Evolutionary conservation across 805 yeast genomes (phyloP), one percentile per base, ranked within the genome.

Genomic region (Yarrowia sp.): DNA sequence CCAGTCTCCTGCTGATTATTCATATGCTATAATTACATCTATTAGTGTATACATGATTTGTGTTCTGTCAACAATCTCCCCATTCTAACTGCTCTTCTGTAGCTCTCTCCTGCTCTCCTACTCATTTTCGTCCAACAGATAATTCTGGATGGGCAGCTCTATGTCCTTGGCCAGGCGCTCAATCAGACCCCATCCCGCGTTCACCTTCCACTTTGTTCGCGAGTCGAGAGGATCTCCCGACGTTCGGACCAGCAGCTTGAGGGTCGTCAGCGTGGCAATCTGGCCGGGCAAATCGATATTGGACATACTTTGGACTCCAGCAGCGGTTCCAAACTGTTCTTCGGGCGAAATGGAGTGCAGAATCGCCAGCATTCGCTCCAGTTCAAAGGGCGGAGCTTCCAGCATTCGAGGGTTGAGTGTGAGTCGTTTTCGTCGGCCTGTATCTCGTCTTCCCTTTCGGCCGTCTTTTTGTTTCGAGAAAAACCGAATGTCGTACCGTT

Each of bases 311-410:
- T 79, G 67, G 12, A 79, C 73, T 61, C 76, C 73, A 32, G 76
- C 69, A 0, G 66, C 46, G 8, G 77, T 49, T 7, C 66, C 77
- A 70, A 41, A 73, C 12, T 71, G 80, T 71, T 68, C 74, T 26
- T 69, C 80, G 22, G 79, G 82, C 70, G 83, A 84, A 14, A 92
- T 84, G 0, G 96, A 86, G 46, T 88, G 87, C 38, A 89, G 79
- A 24, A 92, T 89, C 0, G 97, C 96, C 66, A 89, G 75, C 72
- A 90, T 71, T 65, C 98, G 80, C 72, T 92, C 97, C 51, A 91
- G 73, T 36, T 87, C 89, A 74, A 92, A 92, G 33, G 84, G 76
- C 30, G 87, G 84, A 0, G 96, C 89, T n/a, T 87, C 84, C 44
- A 89, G 76, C 66, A 87, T 79, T 38, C 90, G 79, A 2, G 86